phyloP scores from a whole-genome alignment of 805 yeast genomes.

The Jamesozyma jinghongensis region DNA sequence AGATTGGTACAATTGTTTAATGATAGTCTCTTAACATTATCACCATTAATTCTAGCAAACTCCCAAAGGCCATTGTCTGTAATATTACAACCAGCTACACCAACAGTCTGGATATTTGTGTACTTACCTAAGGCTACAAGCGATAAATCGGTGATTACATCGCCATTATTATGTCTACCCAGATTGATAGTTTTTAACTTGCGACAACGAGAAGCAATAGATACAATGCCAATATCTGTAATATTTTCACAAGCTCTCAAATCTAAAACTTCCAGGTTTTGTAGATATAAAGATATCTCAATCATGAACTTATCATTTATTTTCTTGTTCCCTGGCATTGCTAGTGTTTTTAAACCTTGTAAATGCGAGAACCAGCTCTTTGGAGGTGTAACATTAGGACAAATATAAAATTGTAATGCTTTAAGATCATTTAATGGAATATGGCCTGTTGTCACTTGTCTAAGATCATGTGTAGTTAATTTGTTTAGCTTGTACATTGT shows the following conservation, averaged over 20 bases:
- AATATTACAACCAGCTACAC: slow-evolving; percentile 80
- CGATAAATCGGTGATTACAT: slow-evolving; percentile 61
- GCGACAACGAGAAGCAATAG: slow-evolving; percentile 54
- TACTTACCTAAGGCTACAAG: slow-evolving; percentile 47
- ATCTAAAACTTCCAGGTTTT: slow-evolving; percentile 56
- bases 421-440: slow-evolving; percentile 40
- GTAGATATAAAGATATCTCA: slow-evolving; percentile 44
- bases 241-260: slow-evolving; percentile 76
- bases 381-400: slow-evolving; percentile 62
- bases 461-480: slow-evolving; percentile 46
- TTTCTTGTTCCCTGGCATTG: slow-evolving; percentile 61
- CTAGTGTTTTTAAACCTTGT: slow-evolving; percentile 31
- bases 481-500: slow-evolving; percentile 51
- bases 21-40: slow-evolving; percentile 53
- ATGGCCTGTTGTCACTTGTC: slow-evolving; percentile 12
- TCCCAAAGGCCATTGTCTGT: slow-evolving; percentile 78
- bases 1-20: slow-evolving; percentile 60
- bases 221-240: slow-evolving; percentile 64
- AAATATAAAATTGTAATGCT: slow-evolving; percentile 75
- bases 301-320: slow-evolving; percentile 53
- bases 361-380: slow-evolving; percentile 36
- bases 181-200: slow-evolving; percentile 55
- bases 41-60: slow-evolving; percentile 47
- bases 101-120: slow-evolving; percentile 59
- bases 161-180: slow-evolving; percentile 68